Base-by-base conservation (phyloP, 805 yeast genomes). In the Zygoascus tannicola region DNA sequence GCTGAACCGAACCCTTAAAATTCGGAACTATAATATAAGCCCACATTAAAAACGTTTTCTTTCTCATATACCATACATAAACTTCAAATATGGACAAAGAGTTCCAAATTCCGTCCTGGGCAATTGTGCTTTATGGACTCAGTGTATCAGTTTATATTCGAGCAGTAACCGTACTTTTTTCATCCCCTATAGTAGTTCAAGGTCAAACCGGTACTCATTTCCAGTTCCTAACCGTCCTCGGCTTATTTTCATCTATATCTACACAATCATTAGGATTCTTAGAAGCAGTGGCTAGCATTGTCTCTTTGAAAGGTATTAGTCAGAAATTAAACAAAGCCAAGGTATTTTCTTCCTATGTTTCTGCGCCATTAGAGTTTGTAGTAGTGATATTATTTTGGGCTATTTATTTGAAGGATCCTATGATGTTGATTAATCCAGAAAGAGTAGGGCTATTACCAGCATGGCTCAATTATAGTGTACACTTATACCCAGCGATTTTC, bases 181-280 rank as follows among this genome's bases (percentile, higher is more conserved):
- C 48, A 12, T 48, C 49, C 32, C 44, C 35, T 12, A 23, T 44
- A 3, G 32, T 45, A 19, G 38, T 46, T 18, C 38, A 41, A 33
- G 26, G 39, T 20, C 32, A 39, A 16, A 55, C 49, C 41, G 64
- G 66, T 26, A 58, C 76, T 66, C 51, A 73, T 47, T 42, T 51
- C 46, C 55, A 54, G 48, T 41, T 63, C 60, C 54, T 63, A 41
- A 63, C 67, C 23, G 55, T 56, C 34, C 46, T 53, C 44, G 54
- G 56, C 22, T 45, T 59, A 33, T 33, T 47, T 41, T 46, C 55
- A 46, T 22, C 56, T 21, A 42, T 65, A 50, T n/a, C 65, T 44
- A 41, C 63, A 30, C 40, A 68, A 42, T 30, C 49, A 7, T 46
- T 62, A 10, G 56, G 61, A 7, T 44, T 60, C 21, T n/a, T 46